A percentile compares a stretch with the other conserved stretches of the same genome.
phyloP scores from a whole-genome alignment of 208 protist species.

The Trypanosoma melophagium region DNA sequence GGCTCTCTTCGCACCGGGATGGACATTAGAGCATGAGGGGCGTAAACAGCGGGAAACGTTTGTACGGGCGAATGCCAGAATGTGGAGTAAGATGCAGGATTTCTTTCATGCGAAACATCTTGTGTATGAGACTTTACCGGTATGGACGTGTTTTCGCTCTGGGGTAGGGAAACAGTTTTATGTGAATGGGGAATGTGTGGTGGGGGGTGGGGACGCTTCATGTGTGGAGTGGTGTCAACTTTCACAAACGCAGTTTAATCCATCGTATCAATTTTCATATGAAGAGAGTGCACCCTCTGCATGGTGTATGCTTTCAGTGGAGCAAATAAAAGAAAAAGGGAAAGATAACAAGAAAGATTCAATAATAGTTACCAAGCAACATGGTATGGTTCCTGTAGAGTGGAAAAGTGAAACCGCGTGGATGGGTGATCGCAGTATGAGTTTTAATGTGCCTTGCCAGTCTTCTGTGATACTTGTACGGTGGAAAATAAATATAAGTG shows the following conservation, averaged over 20 bases:
- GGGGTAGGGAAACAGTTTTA: conserved; percentile 56
- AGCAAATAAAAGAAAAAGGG: neutral
- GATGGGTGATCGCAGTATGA: conserved; percentile 59
- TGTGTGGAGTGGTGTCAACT: conserved; percentile 28
- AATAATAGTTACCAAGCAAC: neutral
- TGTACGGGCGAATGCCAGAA: conserved; percentile 38
- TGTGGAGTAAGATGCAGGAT: conserved; percentile 59
- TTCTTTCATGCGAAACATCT: conserved; percentile 25
- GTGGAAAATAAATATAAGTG: conserved; percentile 33
- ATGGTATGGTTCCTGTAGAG: conserved; percentile 10
- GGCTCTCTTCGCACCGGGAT: conserved; percentile 90
- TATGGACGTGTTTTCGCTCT: conserved; percentile 56
- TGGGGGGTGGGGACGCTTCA: neutral
- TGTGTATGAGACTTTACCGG: conserved; percentile 23
- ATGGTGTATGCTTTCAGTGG: conserved; percentile 14
- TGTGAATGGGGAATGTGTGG: conserved; percentile 43
- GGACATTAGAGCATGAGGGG: conserved; percentile 72
- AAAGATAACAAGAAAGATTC: neutral
- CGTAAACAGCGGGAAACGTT: conserved; percentile 46
- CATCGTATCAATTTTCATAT: conserved; percentile 10
- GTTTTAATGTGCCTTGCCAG: conserved; percentile 35
- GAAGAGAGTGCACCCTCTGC: neutral
- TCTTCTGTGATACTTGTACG: conserved; percentile 39
- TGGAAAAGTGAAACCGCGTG: conserved; percentile 38
- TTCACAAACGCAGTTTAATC: conserved; percentile 23